Evolutionary conservation across 106 monocot species (phyloP), one percentile per base, ranked within the genome.

Genomic region (Gastrodia elata): DNA sequence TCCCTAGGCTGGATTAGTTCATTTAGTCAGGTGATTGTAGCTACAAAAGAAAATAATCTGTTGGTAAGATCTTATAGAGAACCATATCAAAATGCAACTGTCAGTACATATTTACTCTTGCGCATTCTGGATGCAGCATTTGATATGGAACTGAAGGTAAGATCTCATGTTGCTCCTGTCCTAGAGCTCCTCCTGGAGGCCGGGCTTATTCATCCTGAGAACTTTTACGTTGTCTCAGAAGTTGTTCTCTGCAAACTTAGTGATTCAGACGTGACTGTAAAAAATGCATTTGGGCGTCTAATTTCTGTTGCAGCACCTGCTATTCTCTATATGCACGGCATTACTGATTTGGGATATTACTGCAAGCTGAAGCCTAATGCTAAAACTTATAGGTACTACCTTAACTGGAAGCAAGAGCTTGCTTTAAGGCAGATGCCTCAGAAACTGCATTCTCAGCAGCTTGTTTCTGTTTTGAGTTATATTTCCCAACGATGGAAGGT

Each of bases 401-500:
- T 81, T 65, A 80, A 83, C 36, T 98, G 98, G 98, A 90, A 82
- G 75, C 79, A 87, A 39, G 68, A 64, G 39, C 78, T 93, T 65
- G 84, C 88, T 18, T 22, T 85, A 64, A 93, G 80, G 74, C 83
- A 88, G 72, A 42, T 82, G 41, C 80, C 88, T 22, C 68, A 79
- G 27, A 91, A 85, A 78, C 78, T 98, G 65, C 80, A 88, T 20
- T 85, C 83, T 16, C 98, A 88, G 52, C 93, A 98, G 49, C 78
- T 98, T 77, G 86, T 98, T 80, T 84, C 88, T 8, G 82, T 98
- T 74, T 80, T 89, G 71, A 89, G 91, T 81, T 98, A 91, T 68
- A 82, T 98, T 36, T 93, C 98, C 39, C 93, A 91, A 35, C 87
- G 88, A 68, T 91, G 81, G 88, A 98, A 98, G 82, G 72, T 81